phyloP scores from a whole-genome alignment of 169 alveolate genomes.

The Babesia bigemina region DNA sequence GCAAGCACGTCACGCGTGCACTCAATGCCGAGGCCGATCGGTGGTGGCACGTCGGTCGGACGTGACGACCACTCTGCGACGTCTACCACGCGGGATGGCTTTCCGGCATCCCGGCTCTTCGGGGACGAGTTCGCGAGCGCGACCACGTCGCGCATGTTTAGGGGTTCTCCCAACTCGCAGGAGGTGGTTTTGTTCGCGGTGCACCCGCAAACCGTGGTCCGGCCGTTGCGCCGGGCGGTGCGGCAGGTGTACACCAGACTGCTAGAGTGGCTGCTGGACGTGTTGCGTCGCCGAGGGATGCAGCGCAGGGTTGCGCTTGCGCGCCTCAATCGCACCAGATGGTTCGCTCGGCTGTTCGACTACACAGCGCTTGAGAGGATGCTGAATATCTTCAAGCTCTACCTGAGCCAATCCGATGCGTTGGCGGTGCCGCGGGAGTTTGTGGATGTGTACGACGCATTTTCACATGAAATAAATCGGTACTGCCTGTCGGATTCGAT shows the following conservation, averaged over 20 bases:
- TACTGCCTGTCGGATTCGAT: conserved; percentile 44
- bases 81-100: neutral
- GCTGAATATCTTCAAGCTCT: conserved; percentile 57
- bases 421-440: conserved; percentile 61
- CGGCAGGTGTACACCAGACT: conserved; percentile 31
- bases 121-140: conserved; percentile 8
- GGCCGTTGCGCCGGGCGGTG: conserved; percentile 52
- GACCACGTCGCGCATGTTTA: conserved; percentile 12
- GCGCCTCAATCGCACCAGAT: conserved; percentile 35
- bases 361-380: conserved; percentile 45
- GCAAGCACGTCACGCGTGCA: conserved; percentile 17
- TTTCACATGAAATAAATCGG: conserved; percentile 43
- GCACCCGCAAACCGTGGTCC: conserved; percentile 53
- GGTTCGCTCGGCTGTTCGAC: conserved; percentile 56
- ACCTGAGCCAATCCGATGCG: conserved; percentile 58
- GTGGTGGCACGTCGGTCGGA: neutral
- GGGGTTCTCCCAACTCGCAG: conserved; percentile 25
- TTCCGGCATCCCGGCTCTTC: conserved; percentile 12
- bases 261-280: conserved; percentile 41
- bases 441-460: conserved; percentile 60
- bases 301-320: conserved; percentile 41
- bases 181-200: conserved; percentile 65
- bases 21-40: neutral
- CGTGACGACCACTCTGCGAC: neutral
- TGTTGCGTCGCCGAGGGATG: conserved; percentile 43